Evolutionary conservation across 2,329 filamentous ascomycete genomes (phyloP).

Genomic region (Verruconis gallopava): DNA sequence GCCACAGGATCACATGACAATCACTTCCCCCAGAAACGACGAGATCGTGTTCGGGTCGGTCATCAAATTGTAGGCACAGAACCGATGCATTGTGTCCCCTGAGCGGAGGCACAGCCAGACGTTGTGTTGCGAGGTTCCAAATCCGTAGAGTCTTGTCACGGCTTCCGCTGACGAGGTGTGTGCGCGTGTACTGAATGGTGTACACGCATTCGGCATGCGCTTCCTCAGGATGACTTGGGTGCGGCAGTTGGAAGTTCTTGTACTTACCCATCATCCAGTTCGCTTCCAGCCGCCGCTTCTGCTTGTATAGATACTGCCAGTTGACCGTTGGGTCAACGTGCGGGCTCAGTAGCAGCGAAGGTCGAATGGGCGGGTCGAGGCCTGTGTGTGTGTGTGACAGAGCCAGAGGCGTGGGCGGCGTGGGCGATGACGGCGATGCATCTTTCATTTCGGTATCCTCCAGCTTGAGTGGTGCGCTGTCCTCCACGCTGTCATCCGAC

Average conservation of each 20-base stretch:
- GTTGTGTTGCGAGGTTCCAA: constrained; percentile 75
- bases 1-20: constrained; percentile 80
- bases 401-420: constrained; percentile 1
- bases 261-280: constrained; percentile 83
- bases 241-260: constrained; percentile 79
- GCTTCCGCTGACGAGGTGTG: constrained; percentile 86
- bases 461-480: constrained; percentile 17
- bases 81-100: constrained; percentile 74
- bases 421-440: constrained; percentile 11
- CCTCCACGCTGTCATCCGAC: constrained; percentile 26
- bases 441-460: constrained; percentile 11
- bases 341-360: constrained; percentile 20
- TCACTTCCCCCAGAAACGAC: constrained; percentile 96
- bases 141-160: constrained; percentile 77
- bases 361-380: constrained; percentile 20
- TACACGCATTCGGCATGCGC: constrained; percentile 91
- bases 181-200: constrained; percentile 75
- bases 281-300: constrained; percentile 69
- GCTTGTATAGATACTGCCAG: constrained; percentile 88
- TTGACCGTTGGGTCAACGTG: constrained; percentile 52
- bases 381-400: constrained; percentile 3
- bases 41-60: constrained; percentile 72
- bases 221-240: constrained; percentile 66
- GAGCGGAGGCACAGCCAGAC: constrained; percentile 63
- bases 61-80: constrained; percentile 88